Evolutionary conservation across 805 yeast species (phyloP).

Genomic region (Wickerhamiella hasegawae): DNA sequence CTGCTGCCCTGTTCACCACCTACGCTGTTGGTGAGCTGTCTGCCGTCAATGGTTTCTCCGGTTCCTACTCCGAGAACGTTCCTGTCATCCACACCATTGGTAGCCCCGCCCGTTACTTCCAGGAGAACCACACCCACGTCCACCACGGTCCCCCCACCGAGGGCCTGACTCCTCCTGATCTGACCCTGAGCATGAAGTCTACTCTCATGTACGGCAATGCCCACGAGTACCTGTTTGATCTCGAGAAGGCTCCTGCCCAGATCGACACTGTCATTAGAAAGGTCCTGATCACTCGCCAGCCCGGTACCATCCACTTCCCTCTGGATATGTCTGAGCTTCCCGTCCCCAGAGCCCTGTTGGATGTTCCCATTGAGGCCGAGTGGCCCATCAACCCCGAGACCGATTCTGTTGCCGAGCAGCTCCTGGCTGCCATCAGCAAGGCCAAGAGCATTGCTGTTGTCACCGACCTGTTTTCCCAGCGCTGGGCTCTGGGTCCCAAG

Average conservation of each 20-base stretch:
- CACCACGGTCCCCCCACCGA: constrained; percentile 26
- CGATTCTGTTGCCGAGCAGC: constrained; percentile 26
- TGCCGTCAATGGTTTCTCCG: constrained; percentile 69
- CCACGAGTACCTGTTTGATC: constrained; percentile 32
- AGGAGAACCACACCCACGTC: constrained; percentile 21
- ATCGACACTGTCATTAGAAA: constrained; percentile 51
- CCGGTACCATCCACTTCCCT: constrained; percentile 74
- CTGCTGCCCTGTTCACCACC: constrained; percentile 57
- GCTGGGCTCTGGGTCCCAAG: constrained; percentile 26
- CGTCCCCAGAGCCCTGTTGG: constrained; percentile 26
- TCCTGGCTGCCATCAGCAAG: constrained; percentile 35
- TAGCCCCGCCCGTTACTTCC: constrained; percentile 33
- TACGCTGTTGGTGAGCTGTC: constrained; percentile 84
- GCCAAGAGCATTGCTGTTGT: constrained; percentile 48
- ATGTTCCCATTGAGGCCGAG: constrained; percentile 20
- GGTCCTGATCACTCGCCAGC: constrained; percentile 44
- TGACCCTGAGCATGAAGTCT: constrained; percentile 47
- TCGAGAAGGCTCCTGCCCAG: constrained; percentile 35
- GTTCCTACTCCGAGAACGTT: constrained; percentile 67
- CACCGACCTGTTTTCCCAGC: constrained; percentile 53
- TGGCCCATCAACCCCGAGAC: constrained; percentile 18
- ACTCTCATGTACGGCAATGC: constrained; percentile 41
- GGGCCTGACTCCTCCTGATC: constrained; percentile 37
- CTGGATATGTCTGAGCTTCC: constrained; percentile 39
- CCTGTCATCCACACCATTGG: constrained; percentile 81